Evolutionary conservation across 2,329 filamentous ascomycete species (phyloP).

Genomic region (Pestalotiopsis sp.): DNA sequence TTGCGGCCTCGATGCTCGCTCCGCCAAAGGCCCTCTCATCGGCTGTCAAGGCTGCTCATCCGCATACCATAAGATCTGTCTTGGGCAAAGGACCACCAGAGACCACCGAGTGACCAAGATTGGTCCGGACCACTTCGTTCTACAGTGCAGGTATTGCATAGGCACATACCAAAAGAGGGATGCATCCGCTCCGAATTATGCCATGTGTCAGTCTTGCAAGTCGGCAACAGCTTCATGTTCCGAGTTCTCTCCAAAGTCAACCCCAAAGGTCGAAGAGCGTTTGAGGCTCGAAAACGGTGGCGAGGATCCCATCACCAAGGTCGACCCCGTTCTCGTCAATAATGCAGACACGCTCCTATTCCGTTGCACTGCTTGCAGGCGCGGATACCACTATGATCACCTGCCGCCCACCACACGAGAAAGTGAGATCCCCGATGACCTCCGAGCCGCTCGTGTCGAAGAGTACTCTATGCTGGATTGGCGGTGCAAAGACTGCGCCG

Average conservation of each 20-base stretch:
- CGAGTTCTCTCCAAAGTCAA: conserved; percentile 74
- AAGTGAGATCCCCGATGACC: conserved; percentile 43
- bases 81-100: conserved; percentile 71
- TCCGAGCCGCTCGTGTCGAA: conserved; percentile 64
- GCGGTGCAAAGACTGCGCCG: conserved; percentile 78
- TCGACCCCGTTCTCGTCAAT: conserved; percentile 69
- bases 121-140: conserved; percentile 72
- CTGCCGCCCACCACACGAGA: conserved; percentile 56
- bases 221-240: conserved; percentile 68
- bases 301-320: conserved; percentile 71
- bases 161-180: conserved; percentile 71
- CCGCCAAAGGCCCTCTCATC: conserved; percentile 70
- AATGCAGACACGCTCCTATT: conserved; percentile 79
- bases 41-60: conserved; percentile 90
- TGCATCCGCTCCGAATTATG: conserved; percentile 66
- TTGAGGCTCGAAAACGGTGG: conserved; percentile 78
- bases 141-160: conserved; percentile 89
- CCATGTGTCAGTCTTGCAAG: conserved; percentile 72
- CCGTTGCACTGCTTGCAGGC: conserved; percentile 75
- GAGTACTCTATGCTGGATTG: conserved; percentile 73
- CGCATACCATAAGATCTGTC: conserved; percentile 80
- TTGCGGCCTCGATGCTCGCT: conserved; percentile 60
- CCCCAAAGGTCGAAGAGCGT: conserved; percentile 80
- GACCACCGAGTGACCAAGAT: conserved; percentile 94
- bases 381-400: conserved; percentile 85